These are phyloP conservation scores for Lipomyces spencermartinsiae DNA, from an alignment of 805 yeast species.

Conservation along the genomic window DNA sequence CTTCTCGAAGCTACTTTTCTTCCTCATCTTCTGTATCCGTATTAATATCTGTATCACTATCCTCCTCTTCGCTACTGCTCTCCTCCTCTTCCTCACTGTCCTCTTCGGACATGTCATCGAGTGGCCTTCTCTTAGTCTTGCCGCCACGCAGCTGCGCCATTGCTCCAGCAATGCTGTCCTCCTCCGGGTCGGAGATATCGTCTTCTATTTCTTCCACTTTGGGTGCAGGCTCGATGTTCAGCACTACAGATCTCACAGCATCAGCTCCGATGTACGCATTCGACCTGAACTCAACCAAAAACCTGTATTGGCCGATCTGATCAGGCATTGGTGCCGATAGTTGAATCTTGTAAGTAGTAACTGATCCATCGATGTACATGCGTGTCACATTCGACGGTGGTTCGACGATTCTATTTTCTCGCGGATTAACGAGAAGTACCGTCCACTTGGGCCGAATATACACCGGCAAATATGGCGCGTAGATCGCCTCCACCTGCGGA, in stretches of 20 bases:
- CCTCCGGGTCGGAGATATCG: conserved; percentile 61
- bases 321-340: conserved; percentile 80
- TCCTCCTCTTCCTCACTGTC: conserved; percentile 59
- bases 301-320: conserved; percentile 65
- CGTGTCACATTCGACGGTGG: conserved; percentile 63
- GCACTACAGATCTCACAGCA: conserved; percentile 68
- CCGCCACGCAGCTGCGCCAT: conserved; percentile 73
- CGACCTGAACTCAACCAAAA: conserved; percentile 72
- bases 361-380: conserved; percentile 60
- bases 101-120: conserved; percentile 58
- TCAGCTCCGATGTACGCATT: conserved; percentile 85
- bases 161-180: conserved; percentile 77
- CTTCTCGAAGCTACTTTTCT: background rate
- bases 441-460: conserved; percentile 61
- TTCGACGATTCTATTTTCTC: conserved; percentile 81
- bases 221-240: conserved; percentile 72
- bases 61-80: conserved; percentile 36
- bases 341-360: conserved; percentile 80
- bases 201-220: conserved; percentile 30
- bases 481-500: conserved; percentile 70
- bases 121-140: conserved; percentile 49
- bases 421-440: conserved; percentile 71
- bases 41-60: conserved; percentile 39
- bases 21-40: conserved; percentile 42
- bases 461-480: conserved; percentile 79